Conservation (phyloP, 208 protist species). For the Willaertia magna region DNA sequence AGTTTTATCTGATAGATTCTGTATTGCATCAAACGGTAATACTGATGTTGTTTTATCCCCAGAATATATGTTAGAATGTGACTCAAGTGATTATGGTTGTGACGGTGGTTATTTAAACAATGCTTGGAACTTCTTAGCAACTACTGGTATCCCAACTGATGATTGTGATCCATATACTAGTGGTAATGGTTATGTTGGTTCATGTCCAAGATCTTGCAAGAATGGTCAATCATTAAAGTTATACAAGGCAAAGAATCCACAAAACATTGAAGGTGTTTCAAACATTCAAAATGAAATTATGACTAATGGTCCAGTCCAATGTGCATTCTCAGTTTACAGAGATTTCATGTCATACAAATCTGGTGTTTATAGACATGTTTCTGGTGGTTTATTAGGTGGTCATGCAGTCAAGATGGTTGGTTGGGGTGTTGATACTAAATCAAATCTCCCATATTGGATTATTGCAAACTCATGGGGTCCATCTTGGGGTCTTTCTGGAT, state of each 20-base stretch:
- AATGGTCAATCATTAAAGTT: neutral
- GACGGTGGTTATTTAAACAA: slow-evolving; percentile 26
- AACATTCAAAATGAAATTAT: slow-evolving; percentile 62
- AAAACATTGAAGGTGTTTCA: slow-evolving; percentile 53
- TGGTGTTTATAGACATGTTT: slow-evolving; percentile 67
- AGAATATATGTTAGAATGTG: neutral
- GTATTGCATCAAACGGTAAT: slow-evolving; percentile 44
- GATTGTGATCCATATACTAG: slow-evolving; percentile 25
- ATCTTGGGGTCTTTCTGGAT: slow-evolving; percentile 66
- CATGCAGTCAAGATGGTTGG: slow-evolving; percentile 71
- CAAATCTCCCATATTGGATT: slow-evolving; percentile 59
- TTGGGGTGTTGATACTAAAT: slow-evolving; percentile 53
- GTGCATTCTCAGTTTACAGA: slow-evolving; percentile 64
- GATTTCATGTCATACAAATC: slow-evolving; percentile 71
- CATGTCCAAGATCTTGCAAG: slow-evolving; percentile 32
- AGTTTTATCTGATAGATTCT: slow-evolving; percentile 65
- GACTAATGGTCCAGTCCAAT: slow-evolving; percentile 63
- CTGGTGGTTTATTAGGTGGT: slow-evolving; percentile 47
- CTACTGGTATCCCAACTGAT: slow-evolving; percentile 22
- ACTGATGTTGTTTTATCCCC: slow-evolving; percentile 28
- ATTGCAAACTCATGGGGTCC: slow-evolving; percentile 73
- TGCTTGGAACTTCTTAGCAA: slow-evolving; percentile 27
- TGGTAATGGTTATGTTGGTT: slow-evolving; percentile 12
- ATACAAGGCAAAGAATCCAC: slow-evolving; percentile 36
- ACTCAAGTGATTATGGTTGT: slow-evolving; percentile 21